Percentiles rank a stretch among this genome's conserved stretches.
Conservation (phyloP, 495 filamentous ascomycete species). For the Sabuloglossum arenarium region DNA sequence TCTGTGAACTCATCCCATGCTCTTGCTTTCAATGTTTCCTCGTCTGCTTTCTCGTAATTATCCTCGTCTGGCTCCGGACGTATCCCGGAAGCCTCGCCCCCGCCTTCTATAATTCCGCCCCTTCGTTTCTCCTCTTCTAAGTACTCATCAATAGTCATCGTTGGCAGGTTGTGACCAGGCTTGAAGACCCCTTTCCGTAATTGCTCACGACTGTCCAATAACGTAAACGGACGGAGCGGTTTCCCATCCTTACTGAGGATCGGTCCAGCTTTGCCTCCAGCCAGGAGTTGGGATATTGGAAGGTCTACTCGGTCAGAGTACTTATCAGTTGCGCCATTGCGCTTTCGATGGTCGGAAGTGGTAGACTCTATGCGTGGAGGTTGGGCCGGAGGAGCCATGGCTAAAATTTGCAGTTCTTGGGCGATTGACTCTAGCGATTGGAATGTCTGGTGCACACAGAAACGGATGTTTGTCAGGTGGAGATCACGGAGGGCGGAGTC, state of each 20-base stretch:
- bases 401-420: constrained; percentile 65
- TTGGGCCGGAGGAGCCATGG: constrained; percentile 38
- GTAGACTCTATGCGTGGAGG: constrained; percentile 7
- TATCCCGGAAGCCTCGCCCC: constrained; percentile 56
- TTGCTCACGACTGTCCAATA: constrained; percentile 57
- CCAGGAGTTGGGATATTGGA: constrained; percentile 32
- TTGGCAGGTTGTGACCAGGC: constrained; percentile 79
- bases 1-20: constrained; percentile 93
- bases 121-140: constrained; percentile 71
- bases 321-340: constrained; percentile 19
- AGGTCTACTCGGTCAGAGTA: constrained; percentile 64
- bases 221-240: constrained; percentile 77
- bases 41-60: constrained; percentile 62
- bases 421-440: constrained; percentile 65
- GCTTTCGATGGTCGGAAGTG: constrained; percentile 11
- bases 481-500: constrained; percentile 61
- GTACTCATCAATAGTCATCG: constrained; percentile 97
- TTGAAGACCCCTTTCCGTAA: constrained; percentile 71
- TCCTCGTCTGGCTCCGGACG: constrained; percentile 68
- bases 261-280: constrained; percentile 39
- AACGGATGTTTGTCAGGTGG: constrained; percentile 50
- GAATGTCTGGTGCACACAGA: constrained; percentile 61
- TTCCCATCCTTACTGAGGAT: constrained; percentile 65
- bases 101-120: constrained; percentile 84
- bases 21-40: constrained; percentile 79